Evolutionary conservation across 1,284 basidiomycete genomes (phyloP).

Genomic region (Cryptococcus sp.): DNA sequence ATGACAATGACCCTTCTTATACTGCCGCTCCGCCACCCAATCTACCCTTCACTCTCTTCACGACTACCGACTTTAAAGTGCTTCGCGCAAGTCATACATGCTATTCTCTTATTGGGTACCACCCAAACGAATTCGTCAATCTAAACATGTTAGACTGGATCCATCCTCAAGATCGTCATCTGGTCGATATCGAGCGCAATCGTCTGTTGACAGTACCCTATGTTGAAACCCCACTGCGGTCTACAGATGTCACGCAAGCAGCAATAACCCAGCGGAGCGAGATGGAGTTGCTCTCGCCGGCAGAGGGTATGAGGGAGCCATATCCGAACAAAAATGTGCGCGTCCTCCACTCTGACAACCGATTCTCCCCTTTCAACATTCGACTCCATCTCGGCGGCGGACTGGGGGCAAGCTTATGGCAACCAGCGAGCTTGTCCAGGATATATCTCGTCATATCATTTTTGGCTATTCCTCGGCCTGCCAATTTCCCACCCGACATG

Average conservation of each 20-base stretch:
- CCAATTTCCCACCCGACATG: slow-evolving; percentile 19
- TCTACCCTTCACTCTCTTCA: slow-evolving; percentile 40
- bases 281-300: slow-evolving; percentile 41
- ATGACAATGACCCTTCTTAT: slow-evolving; percentile 10
- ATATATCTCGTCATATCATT: slow-evolving; percentile 47
- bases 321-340: slow-evolving; percentile 49
- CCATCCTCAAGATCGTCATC: slow-evolving; percentile 38
- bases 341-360: slow-evolving; percentile 34
- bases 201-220: slow-evolving; percentile 34
- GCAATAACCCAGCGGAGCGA: slow-evolving; percentile 33
- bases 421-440: slow-evolving; percentile 33
- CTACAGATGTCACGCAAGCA: slow-evolving; percentile 35
- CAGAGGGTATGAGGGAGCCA: slow-evolving; percentile 45
- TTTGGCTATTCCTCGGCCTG: slow-evolving; percentile 28
- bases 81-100: slow-evolving; percentile 34
- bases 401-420: slow-evolving; percentile 41
- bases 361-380: slow-evolving; percentile 41
- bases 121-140: slow-evolving; percentile 46
- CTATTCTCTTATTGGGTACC: slow-evolving; percentile 40
- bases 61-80: slow-evolving; percentile 44
- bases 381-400: slow-evolving; percentile 48
- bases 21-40: slow-evolving; percentile 4
- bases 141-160: slow-evolving; percentile 41
- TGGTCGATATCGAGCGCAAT: slow-evolving; percentile 34
- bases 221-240: slow-evolving; percentile 25